Evolutionary conservation across 2,329 filamentous ascomycete species (phyloP).

Genomic region (Orbilia blumenaviensis): DNA sequence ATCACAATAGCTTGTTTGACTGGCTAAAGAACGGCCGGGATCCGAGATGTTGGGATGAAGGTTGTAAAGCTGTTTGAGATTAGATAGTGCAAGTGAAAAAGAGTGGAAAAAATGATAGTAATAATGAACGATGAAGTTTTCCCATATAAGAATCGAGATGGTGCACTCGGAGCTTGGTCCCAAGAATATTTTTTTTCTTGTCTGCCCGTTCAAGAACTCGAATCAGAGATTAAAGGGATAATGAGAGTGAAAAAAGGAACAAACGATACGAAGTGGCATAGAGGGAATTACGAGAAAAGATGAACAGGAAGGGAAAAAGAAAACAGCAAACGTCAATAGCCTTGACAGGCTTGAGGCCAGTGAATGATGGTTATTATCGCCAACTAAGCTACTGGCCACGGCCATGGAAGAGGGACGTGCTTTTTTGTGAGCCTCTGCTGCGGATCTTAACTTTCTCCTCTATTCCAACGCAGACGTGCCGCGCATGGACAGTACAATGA

Average conservation of each 20-base stretch:
- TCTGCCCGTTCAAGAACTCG: not conserved
- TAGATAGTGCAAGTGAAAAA: not conserved
- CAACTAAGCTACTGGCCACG: constrained; percentile 29
- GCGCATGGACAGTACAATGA: constrained; percentile 13
- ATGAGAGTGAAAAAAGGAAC: constrained; percentile 34
- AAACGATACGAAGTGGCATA: constrained; percentile 44
- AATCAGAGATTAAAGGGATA: constrained; percentile 38
- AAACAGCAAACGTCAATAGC: constrained; percentile 49
- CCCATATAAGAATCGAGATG: not conserved
- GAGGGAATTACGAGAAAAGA: constrained; percentile 42
- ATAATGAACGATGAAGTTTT: too few relatives aligned
- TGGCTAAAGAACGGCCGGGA: constrained; percentile 15
- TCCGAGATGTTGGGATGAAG: not conserved
- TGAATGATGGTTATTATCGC: constrained; percentile 37
- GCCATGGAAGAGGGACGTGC: constrained; percentile 48
- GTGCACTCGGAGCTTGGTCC: not conserved
- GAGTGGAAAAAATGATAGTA: not conserved
- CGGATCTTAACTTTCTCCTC: constrained; percentile 40
- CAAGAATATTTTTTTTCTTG: not conserved
- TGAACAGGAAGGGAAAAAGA: constrained; percentile 37
- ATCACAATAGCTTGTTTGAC: constrained; percentile 25
- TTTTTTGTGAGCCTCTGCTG: constrained; percentile 46
- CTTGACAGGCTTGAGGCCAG: constrained; percentile 51
- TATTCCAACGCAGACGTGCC: constrained; percentile 26
- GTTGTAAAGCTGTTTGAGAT: not conserved